A percentile compares a stretch with the other conserved stretches of the same genome.
These are phyloP conservation scores for Orbilia oligospora DNA, from an alignment of 2,329 filamentous ascomycete species.

Conservation along the genomic window DNA sequence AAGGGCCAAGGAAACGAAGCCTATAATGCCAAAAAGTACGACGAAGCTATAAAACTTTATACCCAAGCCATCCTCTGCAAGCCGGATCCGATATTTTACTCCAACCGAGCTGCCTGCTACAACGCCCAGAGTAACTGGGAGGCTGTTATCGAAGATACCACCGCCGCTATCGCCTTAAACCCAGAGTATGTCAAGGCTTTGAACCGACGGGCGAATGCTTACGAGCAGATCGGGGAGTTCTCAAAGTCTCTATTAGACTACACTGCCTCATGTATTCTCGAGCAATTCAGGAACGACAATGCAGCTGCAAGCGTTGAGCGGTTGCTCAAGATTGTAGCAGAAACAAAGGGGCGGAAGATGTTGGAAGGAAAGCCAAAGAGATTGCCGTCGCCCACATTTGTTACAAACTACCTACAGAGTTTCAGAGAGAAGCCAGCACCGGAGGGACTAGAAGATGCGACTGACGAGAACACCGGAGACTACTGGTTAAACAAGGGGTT, in stretches of 20 bases:
- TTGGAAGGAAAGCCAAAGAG: conserved; percentile 84
- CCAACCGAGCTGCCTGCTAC: conserved; percentile 97
- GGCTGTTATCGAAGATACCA: conserved; percentile 96
- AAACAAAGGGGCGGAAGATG: conserved; percentile 92
- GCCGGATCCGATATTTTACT: conserved; percentile 97
- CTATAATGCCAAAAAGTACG: conserved; percentile 93
- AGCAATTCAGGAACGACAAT: conserved; percentile 92
- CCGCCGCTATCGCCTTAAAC: conserved; percentile 91
- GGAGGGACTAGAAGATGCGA: conserved; percentile 84
- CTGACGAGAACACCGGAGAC: conserved; percentile 83
- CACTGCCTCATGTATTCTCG: conserved; percentile 98
- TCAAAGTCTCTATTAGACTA: conserved; percentile 97
- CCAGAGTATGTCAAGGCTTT: conserved; percentile 97
- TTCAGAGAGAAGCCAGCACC: conserved; percentile 89
- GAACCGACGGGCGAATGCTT: conserved; percentile 95
- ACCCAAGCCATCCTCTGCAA: conserved; percentile 97
- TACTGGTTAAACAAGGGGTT: conserved; percentile 89
- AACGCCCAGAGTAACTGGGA: conserved; percentile 94
- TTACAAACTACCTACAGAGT: conserved; percentile 98
- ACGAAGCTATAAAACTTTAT: conserved; percentile 93
- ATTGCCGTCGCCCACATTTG: conserved; percentile 94
- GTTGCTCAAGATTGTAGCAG: conserved; percentile 95
- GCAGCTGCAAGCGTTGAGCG: conserved; percentile 92
- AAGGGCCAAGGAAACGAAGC: conserved; percentile 97
- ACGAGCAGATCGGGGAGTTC: conserved; percentile 91